Evolutionary conservation across 2,329 filamentous ascomycete genomes (phyloP).

Genomic region (Exophiala sideris): DNA sequence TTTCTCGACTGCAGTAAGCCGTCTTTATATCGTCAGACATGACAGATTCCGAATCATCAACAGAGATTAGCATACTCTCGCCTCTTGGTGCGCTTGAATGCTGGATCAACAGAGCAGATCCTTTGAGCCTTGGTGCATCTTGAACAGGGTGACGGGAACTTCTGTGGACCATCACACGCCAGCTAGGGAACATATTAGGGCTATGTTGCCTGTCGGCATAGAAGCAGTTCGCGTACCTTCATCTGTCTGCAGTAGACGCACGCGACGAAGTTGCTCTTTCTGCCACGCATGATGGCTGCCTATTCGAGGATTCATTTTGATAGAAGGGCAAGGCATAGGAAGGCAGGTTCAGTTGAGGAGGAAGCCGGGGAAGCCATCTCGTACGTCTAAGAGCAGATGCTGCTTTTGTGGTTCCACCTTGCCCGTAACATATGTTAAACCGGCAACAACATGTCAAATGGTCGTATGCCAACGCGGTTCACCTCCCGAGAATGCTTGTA

Average conservation of each 20-base stretch:
- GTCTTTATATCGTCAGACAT: background rate
- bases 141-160: background rate
- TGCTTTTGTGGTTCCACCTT: too few species aligned
- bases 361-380: too few species aligned
- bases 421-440: too few species aligned
- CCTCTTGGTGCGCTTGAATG: background rate
- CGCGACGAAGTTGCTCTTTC: background rate
- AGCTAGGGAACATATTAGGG: background rate
- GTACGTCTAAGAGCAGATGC: too few species aligned
- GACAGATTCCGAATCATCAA: background rate
- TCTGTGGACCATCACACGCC: background rate
- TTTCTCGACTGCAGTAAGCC: conserved; percentile 1
- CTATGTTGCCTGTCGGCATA: background rate
- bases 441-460: too few species aligned
- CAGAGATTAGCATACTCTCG: background rate
- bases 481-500: too few species aligned
- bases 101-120: background rate
- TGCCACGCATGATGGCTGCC: background rate
- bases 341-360: too few species aligned
- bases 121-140: background rate
- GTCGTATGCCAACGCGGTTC: too few species aligned
- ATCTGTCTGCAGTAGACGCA: background rate
- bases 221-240: background rate
- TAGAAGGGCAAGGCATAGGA: too few species aligned
- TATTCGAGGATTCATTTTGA: too few species aligned